Evolutionary conservation across 2,329 filamentous ascomycete genomes (phyloP).

Genomic region (Furcasterigmium sp.): DNA sequence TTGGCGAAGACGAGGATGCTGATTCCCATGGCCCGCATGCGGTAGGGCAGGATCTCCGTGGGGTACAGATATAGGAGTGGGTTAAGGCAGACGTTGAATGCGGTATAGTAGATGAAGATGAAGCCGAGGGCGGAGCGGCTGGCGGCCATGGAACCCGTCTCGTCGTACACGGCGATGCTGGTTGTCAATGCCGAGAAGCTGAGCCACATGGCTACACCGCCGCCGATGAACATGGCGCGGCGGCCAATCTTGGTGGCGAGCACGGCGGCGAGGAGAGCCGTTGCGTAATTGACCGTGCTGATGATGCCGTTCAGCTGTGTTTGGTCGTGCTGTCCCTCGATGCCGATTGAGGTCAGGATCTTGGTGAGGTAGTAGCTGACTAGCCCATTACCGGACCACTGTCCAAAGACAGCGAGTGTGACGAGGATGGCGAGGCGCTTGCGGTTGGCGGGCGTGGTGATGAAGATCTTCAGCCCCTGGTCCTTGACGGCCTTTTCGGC

Average conservation of each 20-base stretch:
- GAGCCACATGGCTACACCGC: constrained; percentile 17
- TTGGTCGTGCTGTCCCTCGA: constrained; percentile 27
- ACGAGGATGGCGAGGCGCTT: constrained; percentile 16
- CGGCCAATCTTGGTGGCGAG: constrained; percentile 1
- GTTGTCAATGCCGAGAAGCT: constrained; percentile 6
- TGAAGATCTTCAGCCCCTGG: constrained; percentile 6
- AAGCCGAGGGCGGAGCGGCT: constrained; percentile 17
- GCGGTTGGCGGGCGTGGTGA: constrained; percentile 17
- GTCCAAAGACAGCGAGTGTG: constrained; percentile 16
- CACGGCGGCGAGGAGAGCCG: background rate
- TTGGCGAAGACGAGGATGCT: constrained; percentile 15
- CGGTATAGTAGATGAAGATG: constrained; percentile 29
- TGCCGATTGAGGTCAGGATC: constrained; percentile 21
- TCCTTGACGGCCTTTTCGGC: background rate
- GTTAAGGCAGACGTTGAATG: constrained; percentile 3
- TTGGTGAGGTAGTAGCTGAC: constrained; percentile 31
- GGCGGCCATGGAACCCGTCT: constrained; percentile 1
- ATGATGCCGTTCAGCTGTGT: constrained; percentile 30
- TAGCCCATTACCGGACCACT: constrained; percentile 23
- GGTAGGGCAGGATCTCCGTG: constrained; percentile 20
- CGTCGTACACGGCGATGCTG: constrained; percentile 4
- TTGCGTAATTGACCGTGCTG: constrained; percentile 2
- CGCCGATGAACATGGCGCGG: constrained; percentile 22
- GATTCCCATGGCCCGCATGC: constrained; percentile 19
- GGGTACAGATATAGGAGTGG: constrained; percentile 12